phyloP scores from a whole-genome alignment of 345 rosid species.

The Iberis pinnata region DNA sequence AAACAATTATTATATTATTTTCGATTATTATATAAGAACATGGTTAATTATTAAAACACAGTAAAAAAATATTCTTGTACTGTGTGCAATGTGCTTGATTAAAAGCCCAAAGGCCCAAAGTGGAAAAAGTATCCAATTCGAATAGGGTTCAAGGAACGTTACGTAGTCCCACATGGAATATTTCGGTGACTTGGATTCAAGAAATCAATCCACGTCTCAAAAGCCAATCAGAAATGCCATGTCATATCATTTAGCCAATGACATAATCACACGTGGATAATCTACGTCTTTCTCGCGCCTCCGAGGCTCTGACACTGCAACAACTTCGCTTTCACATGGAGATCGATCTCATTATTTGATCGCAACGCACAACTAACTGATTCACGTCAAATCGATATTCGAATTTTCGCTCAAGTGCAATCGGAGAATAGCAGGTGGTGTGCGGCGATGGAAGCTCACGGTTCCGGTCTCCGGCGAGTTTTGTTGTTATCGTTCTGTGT shows the following conservation, averaged over 20 bases:
- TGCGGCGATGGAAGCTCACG: conserved; percentile 54
- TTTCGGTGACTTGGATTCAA: conserved; percentile 10
- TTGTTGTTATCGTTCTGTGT: conserved; percentile 71
- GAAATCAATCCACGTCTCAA: conserved; percentile 18
- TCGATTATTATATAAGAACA: background rate
- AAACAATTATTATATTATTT: too few species aligned
- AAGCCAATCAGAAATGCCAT: conserved; percentile 37
- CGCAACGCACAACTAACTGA: too few species aligned
- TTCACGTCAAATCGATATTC: background rate
- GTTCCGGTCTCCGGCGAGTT: conserved; percentile 60
- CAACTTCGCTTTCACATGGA: conserved; percentile 12
- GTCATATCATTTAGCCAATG: conserved; percentile 29
- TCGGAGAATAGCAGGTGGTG: conserved; percentile 7
- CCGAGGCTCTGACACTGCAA: conserved; percentile 12
- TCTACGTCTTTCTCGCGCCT: conserved; percentile 44
- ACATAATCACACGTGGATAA: conserved; percentile 31
- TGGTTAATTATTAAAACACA: background rate
- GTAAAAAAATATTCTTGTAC: background rate
- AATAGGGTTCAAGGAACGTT: background rate
- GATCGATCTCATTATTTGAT: conserved; percentile 18
- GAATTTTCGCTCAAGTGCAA: too few species aligned
- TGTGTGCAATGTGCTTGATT: background rate
- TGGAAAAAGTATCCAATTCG: background rate
- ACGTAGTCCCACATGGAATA: background rate
- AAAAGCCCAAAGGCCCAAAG: conserved; percentile 1